These are phyloP conservation scores for Acer yangbiense DNA, from an alignment of 345 rosid genomes.

Conservation along the genomic window DNA sequence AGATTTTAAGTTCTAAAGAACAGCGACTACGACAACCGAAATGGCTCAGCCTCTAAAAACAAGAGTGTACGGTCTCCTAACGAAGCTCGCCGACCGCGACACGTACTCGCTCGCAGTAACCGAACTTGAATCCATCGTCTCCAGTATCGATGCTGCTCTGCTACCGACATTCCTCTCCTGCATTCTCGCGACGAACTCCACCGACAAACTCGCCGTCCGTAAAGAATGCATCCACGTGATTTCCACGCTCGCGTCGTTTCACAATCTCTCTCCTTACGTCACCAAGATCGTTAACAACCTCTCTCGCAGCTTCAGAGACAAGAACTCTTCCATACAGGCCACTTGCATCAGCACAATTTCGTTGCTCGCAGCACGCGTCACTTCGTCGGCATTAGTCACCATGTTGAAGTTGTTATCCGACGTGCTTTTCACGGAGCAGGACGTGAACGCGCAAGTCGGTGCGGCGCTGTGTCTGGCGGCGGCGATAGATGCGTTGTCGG, in stretches of 20 bases:
- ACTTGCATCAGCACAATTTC: conserved; percentile 67
- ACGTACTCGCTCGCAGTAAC: conserved; percentile 68
- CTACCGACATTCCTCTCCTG: conserved; percentile 69
- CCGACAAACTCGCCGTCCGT: conserved; percentile 73
- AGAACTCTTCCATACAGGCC: conserved; percentile 74
- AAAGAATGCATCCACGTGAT: conserved; percentile 73
- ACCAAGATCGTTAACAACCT: conserved; percentile 67
- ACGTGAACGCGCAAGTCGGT: conserved; percentile 71
- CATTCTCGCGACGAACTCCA: conserved; percentile 67
- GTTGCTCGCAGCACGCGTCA: conserved; percentile 58
- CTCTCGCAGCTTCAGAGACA: conserved; percentile 75
- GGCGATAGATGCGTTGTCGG: conserved; percentile 68
- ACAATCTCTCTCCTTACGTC: conserved; percentile 63
- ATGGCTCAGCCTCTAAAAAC: conserved; percentile 65
- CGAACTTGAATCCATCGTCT: conserved; percentile 73
- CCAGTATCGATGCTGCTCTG: conserved; percentile 47
- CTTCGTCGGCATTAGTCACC: conserved; percentile 57
- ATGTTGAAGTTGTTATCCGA: conserved; percentile 76
- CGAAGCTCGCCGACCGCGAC: conserved; percentile 87
- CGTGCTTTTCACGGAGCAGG: conserved; percentile 91
- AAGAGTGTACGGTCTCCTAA: conserved; percentile 51
- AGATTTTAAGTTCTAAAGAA: neutral
- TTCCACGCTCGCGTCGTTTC: conserved; percentile 54
- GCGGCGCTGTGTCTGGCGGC: conserved; percentile 87
- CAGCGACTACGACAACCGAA: neutral